Conservation (phyloP, 805 yeast genomes). For the Hanseniaspora lindneri region DNA sequence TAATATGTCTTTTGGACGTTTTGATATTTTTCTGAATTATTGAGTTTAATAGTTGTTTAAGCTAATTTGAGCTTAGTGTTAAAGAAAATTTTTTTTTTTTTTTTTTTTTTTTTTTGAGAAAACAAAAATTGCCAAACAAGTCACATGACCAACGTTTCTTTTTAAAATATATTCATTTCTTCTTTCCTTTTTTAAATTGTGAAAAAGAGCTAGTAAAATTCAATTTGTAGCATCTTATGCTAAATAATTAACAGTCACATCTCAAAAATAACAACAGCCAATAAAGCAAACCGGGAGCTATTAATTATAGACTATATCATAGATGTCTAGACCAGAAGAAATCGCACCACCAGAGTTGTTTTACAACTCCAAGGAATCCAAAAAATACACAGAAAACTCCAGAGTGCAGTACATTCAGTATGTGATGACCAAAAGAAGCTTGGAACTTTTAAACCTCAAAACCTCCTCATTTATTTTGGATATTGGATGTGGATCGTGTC, state of each 20-base stretch:
- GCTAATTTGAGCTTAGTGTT: too few species aligned
- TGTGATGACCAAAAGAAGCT: conserved; percentile 87
- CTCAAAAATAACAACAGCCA: not conserved
- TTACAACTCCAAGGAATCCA: conserved; percentile 81
- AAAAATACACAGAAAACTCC: conserved; percentile 80
- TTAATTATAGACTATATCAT: not conserved
- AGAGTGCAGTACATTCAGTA: conserved; percentile 99
- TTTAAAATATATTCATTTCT: conserved; percentile 7
- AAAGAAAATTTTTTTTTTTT: not conserved
- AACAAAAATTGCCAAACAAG: not conserved
- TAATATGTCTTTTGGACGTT: too few species aligned
- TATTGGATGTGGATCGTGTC: conserved; percentile 94
- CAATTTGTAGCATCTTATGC: too few species aligned
- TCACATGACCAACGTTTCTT: conserved; percentile 5
- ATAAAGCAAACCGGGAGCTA: not conserved
- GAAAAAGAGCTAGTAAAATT: too few species aligned
- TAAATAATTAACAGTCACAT: too few species aligned
- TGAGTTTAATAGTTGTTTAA: too few species aligned
- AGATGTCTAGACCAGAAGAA: conserved; percentile 92
- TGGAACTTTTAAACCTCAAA: conserved; percentile 71
- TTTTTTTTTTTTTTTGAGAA: too few species aligned
- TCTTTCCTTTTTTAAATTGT: conserved; percentile 20
- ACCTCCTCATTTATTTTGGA: conserved; percentile 62
- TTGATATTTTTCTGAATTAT: too few species aligned
- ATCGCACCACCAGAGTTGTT: conserved; percentile 94